Percentiles rank a stretch among this genome's conserved stretches.
These are phyloP conservation scores for Adansonia rubrostipa DNA, from an alignment of 441 rosid genomes.

Conservation along the genomic window DNA sequence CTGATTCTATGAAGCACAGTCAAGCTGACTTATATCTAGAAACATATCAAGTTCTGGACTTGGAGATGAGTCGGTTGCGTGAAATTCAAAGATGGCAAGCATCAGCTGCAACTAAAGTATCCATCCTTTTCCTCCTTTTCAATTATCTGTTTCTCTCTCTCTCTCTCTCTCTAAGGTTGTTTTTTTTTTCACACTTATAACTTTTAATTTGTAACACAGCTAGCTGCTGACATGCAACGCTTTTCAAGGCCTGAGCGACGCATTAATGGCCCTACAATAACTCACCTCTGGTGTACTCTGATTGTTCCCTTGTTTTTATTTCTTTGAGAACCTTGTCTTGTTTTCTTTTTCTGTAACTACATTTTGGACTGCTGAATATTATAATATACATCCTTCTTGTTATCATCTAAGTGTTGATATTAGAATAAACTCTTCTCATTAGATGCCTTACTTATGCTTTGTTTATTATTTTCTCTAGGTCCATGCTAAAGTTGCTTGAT, in stretches of 20 bases:
- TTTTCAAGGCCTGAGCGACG: slow-evolving; percentile 98
- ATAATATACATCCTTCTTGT: slow-evolving; percentile 22
- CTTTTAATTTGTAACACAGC: slow-evolving; percentile 58
- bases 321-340: slow-evolving; percentile 21
- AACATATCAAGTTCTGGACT: slow-evolving; percentile 98
- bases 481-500: slow-evolving; percentile 96
- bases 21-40: slow-evolving; percentile 97
- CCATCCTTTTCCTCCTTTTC: slow-evolving; percentile 27
- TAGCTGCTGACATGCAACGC: slow-evolving; percentile 99
- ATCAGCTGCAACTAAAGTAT: slow-evolving; percentile 91
- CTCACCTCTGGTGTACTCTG: slow-evolving; percentile 82
- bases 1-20: slow-evolving; percentile 99
- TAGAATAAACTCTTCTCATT: slow-evolving; percentile 5
- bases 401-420: slow-evolving; percentile 10
- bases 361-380: slow-evolving; percentile 21
- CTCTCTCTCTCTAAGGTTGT: neutral
- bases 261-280: slow-evolving; percentile 95
- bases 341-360: slow-evolving; percentile 11
- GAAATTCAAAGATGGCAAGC: slow-evolving; percentile 99
- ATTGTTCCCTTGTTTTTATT: neutral
- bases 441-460: slow-evolving; percentile 10
- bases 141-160: neutral
- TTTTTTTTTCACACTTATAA: slow-evolving; percentile 13
- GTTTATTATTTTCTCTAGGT: slow-evolving; percentile 56
- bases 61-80: slow-evolving; percentile 98